Evolutionary conservation across 345 rosid species (phyloP), one percentile per base, ranked within the genome.

Genomic region (Microcos paniculata): DNA sequence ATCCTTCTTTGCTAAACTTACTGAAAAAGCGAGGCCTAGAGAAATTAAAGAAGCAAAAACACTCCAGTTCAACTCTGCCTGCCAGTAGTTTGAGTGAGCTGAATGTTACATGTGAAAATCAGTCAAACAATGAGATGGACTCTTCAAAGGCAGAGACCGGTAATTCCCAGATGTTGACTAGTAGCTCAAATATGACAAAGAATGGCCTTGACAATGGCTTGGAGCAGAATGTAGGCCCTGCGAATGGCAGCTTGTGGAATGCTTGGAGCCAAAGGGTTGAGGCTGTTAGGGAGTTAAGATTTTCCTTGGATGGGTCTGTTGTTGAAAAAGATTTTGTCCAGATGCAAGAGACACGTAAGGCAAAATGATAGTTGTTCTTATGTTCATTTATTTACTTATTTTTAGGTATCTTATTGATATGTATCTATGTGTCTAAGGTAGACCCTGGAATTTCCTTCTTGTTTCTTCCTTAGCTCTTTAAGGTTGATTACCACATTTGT

Each of bases 211-310:
- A 80, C 59, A 73, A 62, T 71, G 74, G 45, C 57, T 70, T 33
- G 58, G 68, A 74, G 62, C 86, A 82, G 76, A 83, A 81, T 75
- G 52, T 76, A 63, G 79, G 52, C 62, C 69, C 76, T 63, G 63
- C 56, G 59, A 66, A 61, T 75, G 84, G 80, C 75, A 76, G 61
- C 77, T 85, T 80, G 79, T 92, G 99, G 99, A 85, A 82, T 83
- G 73, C 84, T 71, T 95, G 98, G 99, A 89, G 89, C 74, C 80
- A 86, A 79, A 91, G 94, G 85, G 99, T 95, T 71, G 97, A 95
- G 84, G 89, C 92, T 63, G 85, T 84, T 72, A 82, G 96, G 77
- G 83, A 83, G 67, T 73, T 90, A 79, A 86, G 96, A 78, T 95
- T 95, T 87, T 90, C 97, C 78, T 82, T 91, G 78, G 92, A 90